Evolutionary conservation across 192 early-diverging fungal genomes (phyloP).

Genomic region (Phycomyces blakesleeanus): DNA sequence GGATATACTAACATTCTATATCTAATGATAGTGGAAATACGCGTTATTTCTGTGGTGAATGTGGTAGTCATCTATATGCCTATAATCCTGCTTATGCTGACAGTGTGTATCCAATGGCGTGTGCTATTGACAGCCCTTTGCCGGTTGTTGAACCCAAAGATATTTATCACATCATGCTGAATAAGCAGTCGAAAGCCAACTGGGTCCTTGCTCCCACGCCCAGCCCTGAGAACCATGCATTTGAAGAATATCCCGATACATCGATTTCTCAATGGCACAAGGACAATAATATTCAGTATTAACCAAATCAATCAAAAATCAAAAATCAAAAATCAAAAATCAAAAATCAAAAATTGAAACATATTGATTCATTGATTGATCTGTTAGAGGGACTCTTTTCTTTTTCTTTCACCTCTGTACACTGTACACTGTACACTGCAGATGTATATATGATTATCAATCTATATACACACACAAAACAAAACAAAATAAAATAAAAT

Average conservation of each 20-base stretch:
- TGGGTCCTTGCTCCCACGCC: constrained; percentile 43
- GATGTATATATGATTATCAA: no score
- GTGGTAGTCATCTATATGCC: constrained; percentile 52
- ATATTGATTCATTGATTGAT: no score
- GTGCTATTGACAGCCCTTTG: constrained; percentile 55
- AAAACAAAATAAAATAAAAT: no score
- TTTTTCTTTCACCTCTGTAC: no score
- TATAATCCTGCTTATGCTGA: constrained; percentile 24
- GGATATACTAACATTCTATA: no score
- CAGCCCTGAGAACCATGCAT: constrained; percentile 27
- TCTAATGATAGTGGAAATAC: background rate
- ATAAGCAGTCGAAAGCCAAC: constrained; percentile 31
- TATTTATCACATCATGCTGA: constrained; percentile 43
- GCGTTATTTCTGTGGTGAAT: constrained; percentile 50
- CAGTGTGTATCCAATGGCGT: constrained; percentile 41
- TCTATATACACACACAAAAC: no score
- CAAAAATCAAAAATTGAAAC: no score
- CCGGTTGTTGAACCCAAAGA: constrained; percentile 32
- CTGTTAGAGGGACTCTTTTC: no score
- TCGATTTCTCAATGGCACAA: constrained; percentile 61
- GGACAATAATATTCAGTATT: constrained; percentile 29
- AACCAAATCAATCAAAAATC: constrained; percentile 10
- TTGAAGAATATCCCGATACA: constrained; percentile 47
- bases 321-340: no score
- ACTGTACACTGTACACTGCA: no score